Base-by-base conservation (phyloP, 2,329 filamentous ascomycete species). In the Hawksworthiomyces lignivorus region DNA sequence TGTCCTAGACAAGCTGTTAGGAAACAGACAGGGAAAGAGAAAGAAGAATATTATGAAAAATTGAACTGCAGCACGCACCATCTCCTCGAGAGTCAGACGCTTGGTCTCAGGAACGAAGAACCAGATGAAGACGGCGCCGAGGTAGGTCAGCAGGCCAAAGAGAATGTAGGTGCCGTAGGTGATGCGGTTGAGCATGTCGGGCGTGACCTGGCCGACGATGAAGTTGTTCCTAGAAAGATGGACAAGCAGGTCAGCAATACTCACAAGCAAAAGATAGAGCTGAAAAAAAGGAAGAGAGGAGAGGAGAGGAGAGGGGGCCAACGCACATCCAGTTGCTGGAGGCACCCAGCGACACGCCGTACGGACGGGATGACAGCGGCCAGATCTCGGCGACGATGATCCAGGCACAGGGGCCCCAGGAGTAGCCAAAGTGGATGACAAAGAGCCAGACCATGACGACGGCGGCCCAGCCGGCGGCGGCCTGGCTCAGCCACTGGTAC, bases 331-430 rank as follows among this genome's bases (percentile, higher is more conserved):
- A 80, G 56, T 81, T 82, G 51, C 70, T 73, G 3, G 72, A 77
- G 2, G 80, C 80, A 14, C 80, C 82, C 0, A 88, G 64, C 0
- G 82, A 71, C 11, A 84, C 81, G 30, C 83, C 84, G 46, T 87
- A 84, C 1, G 84, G 74, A 3, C 82, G 72, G 9, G 77, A 78
- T 44, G 74, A 80, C 5, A 87, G 62, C 0, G 83, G 84, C 78
- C 80, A 88, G 31, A 88, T 77, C 60, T 87, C 84, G 3, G 81
- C 75, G 1, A 86, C 73, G 42, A 88, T 69, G 46, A 86, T 84
- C 84, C 84, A 87, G 0, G 79, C 74, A 52, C 77, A 82, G 3
- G 82, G 83, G 0, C 82, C 81, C 83, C 83, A 88, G 0, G 73
- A 79, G 56, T 85, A 87, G 22, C 80, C 84, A 53, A 88, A 88